Base-by-base conservation (phyloP, 2,329 filamentous ascomycete genomes). In the Ceratocystis cubensis region DNA sequence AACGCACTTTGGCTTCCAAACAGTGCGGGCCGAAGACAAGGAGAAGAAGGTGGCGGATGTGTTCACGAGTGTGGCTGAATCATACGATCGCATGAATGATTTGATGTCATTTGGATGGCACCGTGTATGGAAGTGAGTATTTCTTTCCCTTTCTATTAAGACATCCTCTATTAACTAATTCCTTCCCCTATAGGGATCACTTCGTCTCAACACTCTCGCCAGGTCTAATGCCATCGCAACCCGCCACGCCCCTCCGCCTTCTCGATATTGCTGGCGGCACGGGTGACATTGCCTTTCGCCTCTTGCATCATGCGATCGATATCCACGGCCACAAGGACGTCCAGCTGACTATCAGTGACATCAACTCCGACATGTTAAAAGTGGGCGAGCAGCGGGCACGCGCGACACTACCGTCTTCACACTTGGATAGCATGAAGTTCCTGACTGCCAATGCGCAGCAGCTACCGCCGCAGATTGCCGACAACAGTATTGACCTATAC, bases 41-140 rank as follows among this genome's bases (percentile, higher is more conserved):
- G 79, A 78, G 57, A 73, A 80, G 70, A 75, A 78, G 81, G 92
- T 96, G 50, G 88, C 88, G 68, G 85, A 84, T 53, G 94, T 99
- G 67, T 99, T 99, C 79, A 93, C 90, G 76, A 96, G 88, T 71
- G 94, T 99, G 50, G 94, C 94, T 71, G 86, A 89, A 69, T 91
- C 88, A 20, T 99, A 99, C 78, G 94, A 99, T 76, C 88, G 87
- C 69, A 99, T 99, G 94, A 99, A 99, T 78, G 94, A 99, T 76
- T 83, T 97, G 71, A 99, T 99, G 94, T 97, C 94, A 6, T 84
- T 99, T 61, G 94, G 94, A 66, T 92, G 96, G 78, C 94, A 99
- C 76, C 88, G 94, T 56, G 80, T 99, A 46, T 99, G 94, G 94
- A 99, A 88, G 84, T 84, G 71, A 63, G 81, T 75, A 46, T 53